These are phyloP conservation scores for Alnus rubra DNA, from an alignment of 306 rosid species.

Conservation along the genomic window DNA sequence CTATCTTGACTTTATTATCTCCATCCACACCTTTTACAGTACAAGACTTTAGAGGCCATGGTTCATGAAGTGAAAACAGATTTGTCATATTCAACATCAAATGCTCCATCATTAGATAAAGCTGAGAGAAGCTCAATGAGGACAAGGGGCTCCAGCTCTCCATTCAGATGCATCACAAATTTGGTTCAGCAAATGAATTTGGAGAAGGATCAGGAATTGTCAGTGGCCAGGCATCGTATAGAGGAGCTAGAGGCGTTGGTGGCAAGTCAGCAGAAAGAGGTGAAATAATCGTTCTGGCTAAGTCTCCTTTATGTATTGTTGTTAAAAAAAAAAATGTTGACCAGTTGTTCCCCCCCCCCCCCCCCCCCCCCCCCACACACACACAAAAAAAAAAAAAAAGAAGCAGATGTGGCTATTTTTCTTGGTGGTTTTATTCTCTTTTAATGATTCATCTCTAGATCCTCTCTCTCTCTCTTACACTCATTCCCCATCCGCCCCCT, in stretches of 20 bases:
- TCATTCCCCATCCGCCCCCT: neutral
- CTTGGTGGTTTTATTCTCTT: neutral
- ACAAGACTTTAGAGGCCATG: slow-evolving; percentile 84
- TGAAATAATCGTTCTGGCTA: slow-evolving; percentile 22
- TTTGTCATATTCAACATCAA: slow-evolving; percentile 45
- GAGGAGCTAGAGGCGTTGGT: slow-evolving; percentile 81
- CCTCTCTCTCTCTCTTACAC: neutral
- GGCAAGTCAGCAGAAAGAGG: slow-evolving; percentile 81
- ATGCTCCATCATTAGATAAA: slow-evolving; percentile 45
- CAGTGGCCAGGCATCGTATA: slow-evolving; percentile 56
- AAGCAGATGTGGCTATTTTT: neutral
- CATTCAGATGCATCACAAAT: slow-evolving; percentile 89
- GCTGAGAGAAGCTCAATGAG: slow-evolving; percentile 62
- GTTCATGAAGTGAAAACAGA: slow-evolving; percentile 72
- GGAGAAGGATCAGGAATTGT: slow-evolving; percentile 90
- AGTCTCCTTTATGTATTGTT: slow-evolving; percentile 16
- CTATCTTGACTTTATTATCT: slow-evolving; percentile 25
- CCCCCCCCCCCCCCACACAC: too few species aligned
- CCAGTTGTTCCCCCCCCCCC: neutral
- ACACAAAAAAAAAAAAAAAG: neutral
- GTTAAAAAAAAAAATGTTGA: slow-evolving; percentile 1
- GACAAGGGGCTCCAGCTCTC: slow-evolving; percentile 88
- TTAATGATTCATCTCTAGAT: too few species aligned
- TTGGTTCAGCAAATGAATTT: slow-evolving; percentile 86
- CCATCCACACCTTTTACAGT: slow-evolving; percentile 53